These are phyloP conservation scores for Aspergillus sclerotiicarbonarius DNA, from an alignment of 495 filamentous ascomycete genomes.

Conservation along the genomic window DNA sequence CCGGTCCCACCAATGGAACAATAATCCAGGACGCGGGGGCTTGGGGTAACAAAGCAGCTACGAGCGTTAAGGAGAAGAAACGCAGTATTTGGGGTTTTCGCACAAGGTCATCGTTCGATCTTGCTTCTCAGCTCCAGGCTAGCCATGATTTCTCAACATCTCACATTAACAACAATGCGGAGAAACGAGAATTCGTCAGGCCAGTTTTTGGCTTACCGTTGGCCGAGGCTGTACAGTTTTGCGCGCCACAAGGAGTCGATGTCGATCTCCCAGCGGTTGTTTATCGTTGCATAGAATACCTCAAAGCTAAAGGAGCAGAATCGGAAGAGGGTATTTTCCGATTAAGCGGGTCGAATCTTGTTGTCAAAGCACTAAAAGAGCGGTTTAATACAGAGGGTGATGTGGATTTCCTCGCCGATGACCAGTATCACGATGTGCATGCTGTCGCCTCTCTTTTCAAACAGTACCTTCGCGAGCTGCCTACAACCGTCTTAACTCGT, in stretches of 20 bases:
- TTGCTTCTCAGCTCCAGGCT: conserved; percentile 41
- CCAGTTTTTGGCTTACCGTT: conserved; percentile 85
- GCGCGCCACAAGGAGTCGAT: conserved; percentile 65
- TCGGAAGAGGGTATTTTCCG: conserved; percentile 95
- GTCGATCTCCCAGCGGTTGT: conserved; percentile 89
- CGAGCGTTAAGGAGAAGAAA: conserved; percentile 71
- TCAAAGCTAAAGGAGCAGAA: conserved; percentile 77
- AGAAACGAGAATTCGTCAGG: conserved; percentile 58
- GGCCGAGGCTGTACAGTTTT: conserved; percentile 80
- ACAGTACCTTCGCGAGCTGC: conserved; percentile 88
- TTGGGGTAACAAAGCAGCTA: conserved; percentile 74
- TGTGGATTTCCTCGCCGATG: conserved; percentile 79
- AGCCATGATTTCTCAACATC: conserved; percentile 35
- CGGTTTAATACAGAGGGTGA: conserved; percentile 94
- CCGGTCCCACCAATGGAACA: conserved; percentile 79
- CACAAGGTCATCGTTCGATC: conserved; percentile 60
- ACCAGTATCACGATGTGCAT: conserved; percentile 91
- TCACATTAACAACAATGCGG: conserved; percentile 35
- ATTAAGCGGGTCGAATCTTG: conserved; percentile 87
- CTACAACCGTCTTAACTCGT: conserved; percentile 83
- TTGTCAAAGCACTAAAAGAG: conserved; percentile 87
- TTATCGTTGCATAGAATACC: conserved; percentile 93
- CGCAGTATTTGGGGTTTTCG: conserved; percentile 94
- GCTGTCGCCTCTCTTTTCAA: conserved; percentile 94
- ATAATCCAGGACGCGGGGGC: conserved; percentile 81